phyloP scores from a whole-genome alignment of 2,329 filamentous ascomycete genomes.

The Beauveria brongniartii region DNA sequence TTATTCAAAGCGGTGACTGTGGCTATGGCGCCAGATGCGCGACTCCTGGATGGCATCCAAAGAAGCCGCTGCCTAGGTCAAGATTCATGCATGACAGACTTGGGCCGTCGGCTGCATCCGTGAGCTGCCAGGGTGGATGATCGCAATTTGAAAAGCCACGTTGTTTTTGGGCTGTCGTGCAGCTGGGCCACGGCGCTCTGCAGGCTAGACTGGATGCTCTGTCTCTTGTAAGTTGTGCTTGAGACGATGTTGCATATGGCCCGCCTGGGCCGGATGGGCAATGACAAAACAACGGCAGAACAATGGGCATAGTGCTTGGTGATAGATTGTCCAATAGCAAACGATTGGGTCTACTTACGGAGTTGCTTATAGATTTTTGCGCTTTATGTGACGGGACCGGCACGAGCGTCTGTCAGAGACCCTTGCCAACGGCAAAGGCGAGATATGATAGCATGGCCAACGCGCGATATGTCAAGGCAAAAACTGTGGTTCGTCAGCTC shows the following conservation, averaged over 20 bases:
- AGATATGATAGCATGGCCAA: neutral
- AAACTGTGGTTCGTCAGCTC: neutral
- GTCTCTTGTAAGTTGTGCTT: neutral
- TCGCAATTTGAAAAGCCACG: conserved; percentile 7
- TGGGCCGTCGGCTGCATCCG: conserved; percentile 4
- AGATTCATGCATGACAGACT: neutral
- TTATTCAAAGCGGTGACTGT: neutral
- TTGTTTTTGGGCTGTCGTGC: neutral
- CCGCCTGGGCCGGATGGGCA: neutral
- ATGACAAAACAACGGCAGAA: neutral
- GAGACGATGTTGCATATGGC: neutral
- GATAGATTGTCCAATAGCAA: neutral
- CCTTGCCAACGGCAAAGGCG: neutral
- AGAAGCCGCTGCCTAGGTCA: neutral
- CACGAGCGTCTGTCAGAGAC: neutral
- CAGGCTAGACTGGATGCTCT: neutral
- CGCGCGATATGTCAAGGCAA: neutral
- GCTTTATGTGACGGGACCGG: neutral
- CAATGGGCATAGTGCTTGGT: too few species aligned
- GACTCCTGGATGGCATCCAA: neutral
- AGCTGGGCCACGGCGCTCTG: neutral
- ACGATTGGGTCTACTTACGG: neutral
- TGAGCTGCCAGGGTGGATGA: neutral
- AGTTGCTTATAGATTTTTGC: neutral
- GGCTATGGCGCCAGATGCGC: neutral